Evolutionary conservation across 1,284 basidiomycete species (phyloP).

Genomic region (Fomes fomentarius): DNA sequence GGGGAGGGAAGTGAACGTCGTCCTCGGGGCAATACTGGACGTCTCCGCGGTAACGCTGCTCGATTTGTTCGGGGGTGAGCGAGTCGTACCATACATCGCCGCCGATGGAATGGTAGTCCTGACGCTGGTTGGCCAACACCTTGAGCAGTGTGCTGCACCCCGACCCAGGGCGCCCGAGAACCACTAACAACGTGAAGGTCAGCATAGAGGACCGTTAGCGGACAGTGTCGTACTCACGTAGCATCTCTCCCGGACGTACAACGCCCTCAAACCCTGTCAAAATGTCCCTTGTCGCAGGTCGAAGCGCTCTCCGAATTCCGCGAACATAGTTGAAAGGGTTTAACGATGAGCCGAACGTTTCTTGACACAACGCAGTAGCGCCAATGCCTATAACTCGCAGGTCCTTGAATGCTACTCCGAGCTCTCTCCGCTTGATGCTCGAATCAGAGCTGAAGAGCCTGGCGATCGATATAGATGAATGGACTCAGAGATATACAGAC

Average conservation of each 20-base stretch:
- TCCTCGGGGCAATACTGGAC: constrained; percentile 39
- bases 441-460: constrained; percentile 51
- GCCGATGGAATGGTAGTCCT: constrained; percentile 58
- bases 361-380: constrained; percentile 42
- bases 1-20: constrained; percentile 77
- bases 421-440: constrained; percentile 45
- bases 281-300: constrained; percentile 48
- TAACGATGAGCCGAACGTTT: constrained; percentile 45
- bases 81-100: constrained; percentile 72
- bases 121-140: constrained; percentile 71
- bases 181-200: no score
- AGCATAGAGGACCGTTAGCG: no score
- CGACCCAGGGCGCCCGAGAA: constrained; percentile 81
- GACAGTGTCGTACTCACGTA: constrained; percentile 46
- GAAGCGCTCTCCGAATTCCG: constrained; percentile 33
- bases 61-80: not conserved
- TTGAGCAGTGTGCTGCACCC: constrained; percentile 85
- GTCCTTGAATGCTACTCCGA: constrained; percentile 54
- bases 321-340: constrained; percentile 37
- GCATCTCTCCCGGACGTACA: constrained; percentile 64
- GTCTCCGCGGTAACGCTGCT: no score
- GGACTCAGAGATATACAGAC: not conserved
- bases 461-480: not conserved
- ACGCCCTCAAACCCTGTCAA: constrained; percentile 53
- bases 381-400: constrained; percentile 53